Percentiles rank a stretch among this genome's conserved stretches.
Evolutionary conservation across 768 basidiomycete genomes (phyloP).

Genomic region (Mycena rebaudengoi): DNA sequence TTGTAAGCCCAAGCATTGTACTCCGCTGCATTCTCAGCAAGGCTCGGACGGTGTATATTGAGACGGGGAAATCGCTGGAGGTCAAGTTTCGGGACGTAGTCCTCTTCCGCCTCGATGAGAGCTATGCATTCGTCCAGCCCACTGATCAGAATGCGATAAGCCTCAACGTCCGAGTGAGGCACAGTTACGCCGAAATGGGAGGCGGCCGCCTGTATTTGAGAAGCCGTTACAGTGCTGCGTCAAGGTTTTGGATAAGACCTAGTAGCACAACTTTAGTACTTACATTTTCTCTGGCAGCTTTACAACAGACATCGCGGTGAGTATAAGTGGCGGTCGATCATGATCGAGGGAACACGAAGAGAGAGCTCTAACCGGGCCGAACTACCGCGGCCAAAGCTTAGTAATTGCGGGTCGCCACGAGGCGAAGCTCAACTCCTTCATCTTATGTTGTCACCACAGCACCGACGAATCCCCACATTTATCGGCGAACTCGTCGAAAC

Average conservation of each 20-base stretch:
- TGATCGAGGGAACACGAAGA: no score
- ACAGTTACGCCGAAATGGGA: constrained; percentile 13
- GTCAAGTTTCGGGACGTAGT: constrained; percentile 24
- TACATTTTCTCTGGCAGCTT: constrained; percentile 23
- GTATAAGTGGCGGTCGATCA: no score
- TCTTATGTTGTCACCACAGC: not conserved
- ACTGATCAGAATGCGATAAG: constrained; percentile 21
- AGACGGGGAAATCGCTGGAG: constrained; percentile 22
- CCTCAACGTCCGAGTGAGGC: constrained; percentile 8
- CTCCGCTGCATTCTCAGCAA: constrained; percentile 22
- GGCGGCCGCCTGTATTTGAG: constrained; percentile 19
- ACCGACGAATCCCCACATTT: not conserved
- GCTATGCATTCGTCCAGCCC: constrained; percentile 17
- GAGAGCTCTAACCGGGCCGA: no score
- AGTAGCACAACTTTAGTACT: not conserved
- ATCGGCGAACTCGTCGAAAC: constrained; percentile 2
- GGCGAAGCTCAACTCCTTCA: no score
- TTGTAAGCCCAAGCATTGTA: constrained; percentile 31
- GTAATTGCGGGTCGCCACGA: no score
- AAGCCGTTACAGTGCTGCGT: constrained; percentile 16
- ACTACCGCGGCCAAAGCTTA: no score
- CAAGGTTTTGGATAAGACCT: not conserved
- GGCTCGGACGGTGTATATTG: constrained; percentile 20
- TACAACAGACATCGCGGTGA: constrained; percentile 17
- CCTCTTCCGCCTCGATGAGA: constrained; percentile 16